Percentiles rank a stretch among this genome's conserved stretches.
Conservation (phyloP, 2,329 filamentous ascomycete genomes). For the Coleophoma eucalyptorum region DNA sequence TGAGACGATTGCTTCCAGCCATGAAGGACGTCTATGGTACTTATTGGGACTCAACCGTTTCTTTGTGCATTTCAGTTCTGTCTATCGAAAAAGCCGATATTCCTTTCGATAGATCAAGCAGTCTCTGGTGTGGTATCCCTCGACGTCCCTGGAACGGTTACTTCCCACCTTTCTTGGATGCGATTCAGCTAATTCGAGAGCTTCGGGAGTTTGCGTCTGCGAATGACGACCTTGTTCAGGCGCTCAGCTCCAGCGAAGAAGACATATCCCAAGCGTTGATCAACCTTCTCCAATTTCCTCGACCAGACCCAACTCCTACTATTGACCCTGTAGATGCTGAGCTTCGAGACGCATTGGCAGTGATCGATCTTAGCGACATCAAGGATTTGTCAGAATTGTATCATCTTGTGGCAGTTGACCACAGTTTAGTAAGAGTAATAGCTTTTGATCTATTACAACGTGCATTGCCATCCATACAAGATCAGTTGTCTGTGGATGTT, state of each 20-base stretch:
- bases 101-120: neutral
- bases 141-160: conserved; percentile 30
- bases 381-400: conserved; percentile 68
- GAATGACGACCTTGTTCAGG: conserved; percentile 84
- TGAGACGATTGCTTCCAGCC: conserved; percentile 63
- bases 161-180: conserved; percentile 65
- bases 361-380: conserved; percentile 56
- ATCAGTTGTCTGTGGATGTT: conserved; percentile 76
- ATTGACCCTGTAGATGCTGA: conserved; percentile 72
- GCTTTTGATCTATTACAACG: conserved; percentile 78
- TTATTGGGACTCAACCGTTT: conserved; percentile 71
- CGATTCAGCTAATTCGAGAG: conserved; percentile 64
- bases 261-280: conserved; percentile 55
- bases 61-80: conserved; percentile 58
- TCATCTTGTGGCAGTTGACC: conserved; percentile 71
- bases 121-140: neutral
- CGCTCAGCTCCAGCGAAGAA: conserved; percentile 57
- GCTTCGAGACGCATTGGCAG: conserved; percentile 66
- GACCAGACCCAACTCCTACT: conserved; percentile 53
- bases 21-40: conserved; percentile 83
- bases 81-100: conserved; percentile 29
- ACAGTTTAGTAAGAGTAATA: conserved; percentile 70
- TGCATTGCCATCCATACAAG: conserved; percentile 73
- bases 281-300: conserved; percentile 54
- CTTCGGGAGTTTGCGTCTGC: conserved; percentile 64